Evolutionary conservation across 225 moss, liverwort and hornwort genomes (phyloP).

Genomic region (Pseudisothecium myosuroides): DNA sequence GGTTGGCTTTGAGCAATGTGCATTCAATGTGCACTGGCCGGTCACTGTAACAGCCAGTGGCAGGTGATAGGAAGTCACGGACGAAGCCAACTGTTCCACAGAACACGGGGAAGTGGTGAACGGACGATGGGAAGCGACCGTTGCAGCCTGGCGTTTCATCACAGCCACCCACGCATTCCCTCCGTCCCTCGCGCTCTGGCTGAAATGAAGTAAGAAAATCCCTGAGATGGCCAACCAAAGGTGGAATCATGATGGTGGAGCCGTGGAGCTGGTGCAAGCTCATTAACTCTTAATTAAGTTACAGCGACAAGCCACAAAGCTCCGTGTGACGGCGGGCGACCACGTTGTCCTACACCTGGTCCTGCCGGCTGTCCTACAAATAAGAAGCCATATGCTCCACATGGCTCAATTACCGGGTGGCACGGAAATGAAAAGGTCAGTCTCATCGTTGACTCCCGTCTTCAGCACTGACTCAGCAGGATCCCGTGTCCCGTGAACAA

Average conservation of each 20-base stretch:
- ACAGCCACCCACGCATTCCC: not conserved
- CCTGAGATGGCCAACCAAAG: not conserved
- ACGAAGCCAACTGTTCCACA: not conserved
- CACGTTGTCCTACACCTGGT: not conserved
- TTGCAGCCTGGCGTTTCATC: not conserved
- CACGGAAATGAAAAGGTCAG: not conserved
- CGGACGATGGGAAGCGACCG: not conserved
- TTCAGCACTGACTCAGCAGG: not conserved
- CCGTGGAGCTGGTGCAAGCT: not conserved
- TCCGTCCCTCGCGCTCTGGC: no score
- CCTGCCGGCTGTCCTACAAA: not conserved
- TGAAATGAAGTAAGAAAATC: not conserved
- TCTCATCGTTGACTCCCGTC: not conserved
- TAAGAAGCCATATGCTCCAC: not conserved
- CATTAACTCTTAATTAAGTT: not conserved
- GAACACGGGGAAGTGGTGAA: not conserved
- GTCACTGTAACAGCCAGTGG: not conserved
- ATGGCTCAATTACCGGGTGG: not conserved
- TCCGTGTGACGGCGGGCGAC: not conserved
- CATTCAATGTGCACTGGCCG: not conserved
- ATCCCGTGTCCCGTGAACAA: not conserved
- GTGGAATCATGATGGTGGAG: no score
- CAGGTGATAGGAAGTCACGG: not conserved
- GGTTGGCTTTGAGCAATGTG: no score
- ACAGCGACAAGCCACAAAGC: no score